Evolutionary conservation across 2,329 filamentous ascomycete genomes (phyloP), one percentile per base, ranked within the genome.

Genomic region (Cordyceps cateniannulata): DNA sequence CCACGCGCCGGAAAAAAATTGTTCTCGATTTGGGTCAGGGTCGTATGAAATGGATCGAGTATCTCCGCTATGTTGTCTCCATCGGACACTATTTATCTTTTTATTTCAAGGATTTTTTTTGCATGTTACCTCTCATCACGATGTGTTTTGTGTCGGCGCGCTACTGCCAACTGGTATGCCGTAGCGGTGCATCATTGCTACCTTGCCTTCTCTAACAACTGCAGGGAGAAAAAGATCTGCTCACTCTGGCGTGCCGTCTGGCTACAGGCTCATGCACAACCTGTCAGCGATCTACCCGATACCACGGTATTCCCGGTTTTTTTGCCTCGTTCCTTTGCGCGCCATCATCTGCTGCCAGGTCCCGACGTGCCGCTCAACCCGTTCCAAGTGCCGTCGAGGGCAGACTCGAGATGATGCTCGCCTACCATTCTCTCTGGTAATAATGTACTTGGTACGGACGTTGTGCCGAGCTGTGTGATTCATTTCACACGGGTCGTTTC

Each of bases 41-140:
- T 57, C 54, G 54, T 57, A 49, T 38, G 44, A 40, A 48, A 57
- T 57, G 54, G 54, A 57, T 57, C 54, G 54, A 53, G 54, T 44
- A 49, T 57, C 29, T 49, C 54, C 54, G 54, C 40, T 55, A 9
- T 57, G 18, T 18, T 16, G 42, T 27, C 53, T 35, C 53, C 53
- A 56, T 56, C 42, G 27, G 27, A 38, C 10, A 44, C 38, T 54
- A 55, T 32, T 32, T 29, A 42, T 3, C n/a, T n/a, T n/a, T 42
- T 14, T 14, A 22, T 38, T 22, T 3, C 10, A 16, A 18, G 6
- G 3, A 32, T 47, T 47, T 18, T 47, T 20, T 16, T 25, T 45
- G 7, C 16, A 16, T 10, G 35, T 45, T 55, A 2, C 9, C 9
- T 10, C 27, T 47, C 53, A 56, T 38, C 53, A 56, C 53, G 53